Evolutionary conservation across 192 early-diverging fungal genomes (phyloP), one percentile per base, ranked within the genome.

Genomic region (Martensiomyces pterosporus): DNA sequence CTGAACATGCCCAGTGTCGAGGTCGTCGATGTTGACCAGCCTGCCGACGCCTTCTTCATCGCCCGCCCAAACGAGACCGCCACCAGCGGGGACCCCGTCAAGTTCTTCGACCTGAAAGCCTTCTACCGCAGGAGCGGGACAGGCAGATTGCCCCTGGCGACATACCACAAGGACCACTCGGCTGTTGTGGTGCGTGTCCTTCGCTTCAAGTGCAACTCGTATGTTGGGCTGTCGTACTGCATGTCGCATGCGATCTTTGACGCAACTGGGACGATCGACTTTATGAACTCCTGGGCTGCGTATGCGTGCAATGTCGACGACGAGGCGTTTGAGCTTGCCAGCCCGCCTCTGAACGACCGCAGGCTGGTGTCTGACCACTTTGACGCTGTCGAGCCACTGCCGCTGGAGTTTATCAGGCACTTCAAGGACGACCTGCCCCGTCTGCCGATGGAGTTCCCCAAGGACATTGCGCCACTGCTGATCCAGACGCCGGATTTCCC

Each of bases 231-330:
- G n/a, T 38, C 60, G 17, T 52, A 55, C 27, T 61, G 57, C 2
- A 3, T 74, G 13, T 47, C 63, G 9, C 70, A 74, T 36, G 59
- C 56, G 0, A 19, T 74, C 17, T 66, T 74, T 49, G 70, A 74
- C 24, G 70, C 47, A 3, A 54, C 42, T 3, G 49, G 58, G 2
- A 27, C 34, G 0, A 47, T 49, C 1, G 24, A n/a, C 4, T 59
- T 74, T 40, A 43, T 62, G 39, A 62, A 49, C 34, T 47, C 66
- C 43, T 67, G 63, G 70, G 63, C 70, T 1, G 63, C 60, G 29
- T 62, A 66, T 33, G 35, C 54, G 9, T 58, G 70, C 47, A 54
- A 62, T 35, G 46, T 47, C 9, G 58, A 49, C 18, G 48, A 46
- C 22, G 24, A 38, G 2, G 32, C 13, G 0, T 54, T 47, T 23